Conservation (phyloP, 371 early-diverging fungal genomes). For the Sporodiniella umbellata region DNA sequence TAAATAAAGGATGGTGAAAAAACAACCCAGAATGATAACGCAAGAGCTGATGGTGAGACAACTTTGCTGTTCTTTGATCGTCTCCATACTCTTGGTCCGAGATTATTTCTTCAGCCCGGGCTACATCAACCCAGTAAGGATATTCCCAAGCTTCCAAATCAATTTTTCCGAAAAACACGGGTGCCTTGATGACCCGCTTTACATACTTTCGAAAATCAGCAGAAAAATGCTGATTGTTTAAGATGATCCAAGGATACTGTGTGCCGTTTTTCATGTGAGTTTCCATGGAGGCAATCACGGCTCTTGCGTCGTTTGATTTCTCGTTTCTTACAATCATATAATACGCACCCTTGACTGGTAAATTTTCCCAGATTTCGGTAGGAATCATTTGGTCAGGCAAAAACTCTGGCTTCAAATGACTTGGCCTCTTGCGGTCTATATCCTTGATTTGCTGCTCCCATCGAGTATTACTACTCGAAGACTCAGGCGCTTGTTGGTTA, state of each 20-base stretch:
- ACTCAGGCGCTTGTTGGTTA: slow-evolving; percentile 1
- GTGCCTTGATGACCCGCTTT: slow-evolving; percentile 17
- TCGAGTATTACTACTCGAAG: background rate
- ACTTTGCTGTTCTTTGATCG: slow-evolving; percentile 19
- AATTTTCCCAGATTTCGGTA: slow-evolving; percentile 15
- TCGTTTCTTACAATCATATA: slow-evolving; percentile 40
- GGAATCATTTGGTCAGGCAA: slow-evolving; percentile 12
- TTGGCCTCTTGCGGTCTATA: slow-evolving; percentile 3
- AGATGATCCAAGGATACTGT: slow-evolving; percentile 48
- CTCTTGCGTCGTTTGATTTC: slow-evolving; percentile 27
- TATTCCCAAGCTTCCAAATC: slow-evolving; percentile 40
- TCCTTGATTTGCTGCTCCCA: background rate
- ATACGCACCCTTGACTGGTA: slow-evolving; percentile 35
- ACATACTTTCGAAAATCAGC: slow-evolving; percentile 26
- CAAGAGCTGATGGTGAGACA: slow-evolving; percentile 17
- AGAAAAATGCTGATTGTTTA: slow-evolving; percentile 39
- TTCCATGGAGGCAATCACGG: slow-evolving; percentile 38
- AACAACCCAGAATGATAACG: slow-evolving; percentile 81
- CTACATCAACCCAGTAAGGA: slow-evolving; percentile 37
- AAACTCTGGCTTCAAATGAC: background rate
- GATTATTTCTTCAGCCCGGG: slow-evolving; percentile 18
- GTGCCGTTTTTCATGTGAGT: slow-evolving; percentile 44
- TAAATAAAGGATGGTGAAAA: slow-evolving; percentile 78
- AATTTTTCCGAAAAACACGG: slow-evolving; percentile 42
- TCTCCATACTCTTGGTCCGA: slow-evolving; percentile 7